Evolutionary conservation across 208 protist species (phyloP).

Genomic region (Trypanosoma platydactyli): DNA sequence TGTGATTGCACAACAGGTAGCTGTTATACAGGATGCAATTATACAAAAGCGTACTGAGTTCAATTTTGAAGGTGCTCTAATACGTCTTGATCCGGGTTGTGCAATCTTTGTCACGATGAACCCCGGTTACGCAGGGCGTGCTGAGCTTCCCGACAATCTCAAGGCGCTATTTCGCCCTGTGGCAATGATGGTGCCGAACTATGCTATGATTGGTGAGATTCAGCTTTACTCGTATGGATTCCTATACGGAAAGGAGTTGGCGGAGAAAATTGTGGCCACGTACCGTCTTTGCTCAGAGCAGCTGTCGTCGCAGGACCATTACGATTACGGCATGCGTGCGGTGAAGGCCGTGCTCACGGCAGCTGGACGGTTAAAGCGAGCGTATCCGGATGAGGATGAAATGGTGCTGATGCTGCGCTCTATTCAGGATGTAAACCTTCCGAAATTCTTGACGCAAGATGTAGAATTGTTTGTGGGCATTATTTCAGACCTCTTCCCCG

Average conservation of each 20-base stretch:
- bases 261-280: slow-evolving; percentile 95
- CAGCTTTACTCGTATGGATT: slow-evolving; percentile 98
- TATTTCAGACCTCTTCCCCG: slow-evolving; percentile 94
- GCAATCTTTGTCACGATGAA: slow-evolving; percentile 99
- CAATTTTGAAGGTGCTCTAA: slow-evolving; percentile 93
- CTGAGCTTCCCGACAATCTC: slow-evolving; percentile 98
- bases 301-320: slow-evolving; percentile 97
- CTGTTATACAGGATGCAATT: slow-evolving; percentile 95
- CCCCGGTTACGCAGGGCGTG: slow-evolving; percentile 97
- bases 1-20: slow-evolving; percentile 97
- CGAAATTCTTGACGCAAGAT: slow-evolving; percentile 95
- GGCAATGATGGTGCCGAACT: slow-evolving; percentile 98
- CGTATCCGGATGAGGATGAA: slow-evolving; percentile 92
- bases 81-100: slow-evolving; percentile 91
- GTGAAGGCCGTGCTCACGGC: slow-evolving; percentile 96
- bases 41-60: slow-evolving; percentile 86
- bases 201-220: slow-evolving; percentile 98
- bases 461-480: slow-evolving; percentile 97
- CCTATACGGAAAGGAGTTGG: slow-evolving; percentile 88
- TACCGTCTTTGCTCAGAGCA: slow-evolving; percentile 97
- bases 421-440: slow-evolving; percentile 95
- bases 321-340: slow-evolving; percentile 97
- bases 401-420: slow-evolving; percentile 94
- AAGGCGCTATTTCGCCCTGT: slow-evolving; percentile 99
- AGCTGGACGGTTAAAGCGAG: slow-evolving; percentile 90